Evolutionary conservation across 2,329 filamentous ascomycete species (phyloP), one percentile per base, ranked within the genome.

Genomic region (Claviceps spartinae): DNA sequence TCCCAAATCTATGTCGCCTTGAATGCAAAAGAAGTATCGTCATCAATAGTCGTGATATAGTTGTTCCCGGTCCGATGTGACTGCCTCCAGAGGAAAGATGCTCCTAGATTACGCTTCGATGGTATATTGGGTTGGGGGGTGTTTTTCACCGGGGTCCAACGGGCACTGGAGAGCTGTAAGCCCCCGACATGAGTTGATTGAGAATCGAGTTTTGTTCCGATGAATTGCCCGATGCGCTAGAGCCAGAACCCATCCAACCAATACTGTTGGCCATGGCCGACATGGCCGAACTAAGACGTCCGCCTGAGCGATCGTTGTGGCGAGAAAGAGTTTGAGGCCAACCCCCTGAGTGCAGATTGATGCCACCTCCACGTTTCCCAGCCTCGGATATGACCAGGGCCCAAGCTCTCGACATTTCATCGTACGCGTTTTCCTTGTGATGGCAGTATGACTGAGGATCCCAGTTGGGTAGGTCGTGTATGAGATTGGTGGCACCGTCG

Each of bases 341-440:
- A 54, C 87, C 87, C 50, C 86, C 89, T 47, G 88, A 87, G 62
- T 95, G 87, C 57, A 98, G 65, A 58, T 88, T 82, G 61, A 97
- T 93, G 37, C 93, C 93, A 30, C 88, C 90, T 11, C 88, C 91
- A 59, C 86, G 80, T 72, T 97, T 97, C 22, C 86, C 83, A 2
- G 89, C 88, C 67, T 98, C 93, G 55, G 83, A 84, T 59, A 98
- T 86, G 48, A 95, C 91, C 58, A 94, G 68, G 16, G 88, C 83
- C 93, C 93, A 98, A 1, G 93, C 93, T 62, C 85, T 88, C 26
- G 88, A 85, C 57, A 98, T 90, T 64, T 97, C 93, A 62, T 98
- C 91, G 64, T 98, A 98, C 6, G 91, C 90, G 57, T 88, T 88
- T 58, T 95, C 85, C 68, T 96, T 96, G 72, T 95, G 88, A 60